phyloP scores from a whole-genome alignment of 108 stramenopile genomes.

The Skeletonema potamos region DNA sequence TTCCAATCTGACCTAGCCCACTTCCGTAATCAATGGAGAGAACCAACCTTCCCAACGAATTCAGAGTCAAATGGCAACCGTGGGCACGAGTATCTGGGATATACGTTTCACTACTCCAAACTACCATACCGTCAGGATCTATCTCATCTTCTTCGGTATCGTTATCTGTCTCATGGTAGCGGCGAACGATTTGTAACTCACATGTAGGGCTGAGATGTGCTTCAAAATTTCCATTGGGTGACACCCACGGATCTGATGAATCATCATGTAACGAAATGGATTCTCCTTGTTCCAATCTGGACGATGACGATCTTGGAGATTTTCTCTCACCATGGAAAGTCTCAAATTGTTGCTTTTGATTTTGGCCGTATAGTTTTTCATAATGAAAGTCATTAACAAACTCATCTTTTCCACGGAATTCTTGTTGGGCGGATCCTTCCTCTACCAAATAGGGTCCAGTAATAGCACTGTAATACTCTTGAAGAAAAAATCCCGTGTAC shows the following conservation, averaged over 20 bases:
- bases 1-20: conserved; percentile 53
- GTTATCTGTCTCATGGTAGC: not conserved
- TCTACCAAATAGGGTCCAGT: conserved; percentile 65
- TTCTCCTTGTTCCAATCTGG: conserved; percentile 39
- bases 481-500: conserved; percentile 48
- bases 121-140: conserved; percentile 10
- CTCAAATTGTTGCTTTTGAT: conserved; percentile 6
- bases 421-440: conserved; percentile 50
- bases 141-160: conserved; percentile 21
- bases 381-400: conserved; percentile 5
- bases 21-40: conserved; percentile 45
- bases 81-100: conserved; percentile 34
- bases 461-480: conserved; percentile 51
- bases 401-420: conserved; percentile 1
- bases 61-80: conserved; percentile 55
- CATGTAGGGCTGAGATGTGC: conserved; percentile 62
- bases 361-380: not conserved
- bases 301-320: conserved; percentile 37
- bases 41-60: conserved; percentile 22
- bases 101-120: conserved; percentile 58
- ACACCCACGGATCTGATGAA: conserved; percentile 45
- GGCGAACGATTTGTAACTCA: conserved; percentile 52
- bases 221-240: conserved; percentile 61
- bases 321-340: conserved; percentile 13
- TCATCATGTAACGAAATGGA: conserved; percentile 15